Percentiles rank a stretch among this genome's conserved stretches.
Evolutionary conservation across 2,329 filamentous ascomycete species (phyloP).

Genomic region (Fusarium pseudoanthophilum): DNA sequence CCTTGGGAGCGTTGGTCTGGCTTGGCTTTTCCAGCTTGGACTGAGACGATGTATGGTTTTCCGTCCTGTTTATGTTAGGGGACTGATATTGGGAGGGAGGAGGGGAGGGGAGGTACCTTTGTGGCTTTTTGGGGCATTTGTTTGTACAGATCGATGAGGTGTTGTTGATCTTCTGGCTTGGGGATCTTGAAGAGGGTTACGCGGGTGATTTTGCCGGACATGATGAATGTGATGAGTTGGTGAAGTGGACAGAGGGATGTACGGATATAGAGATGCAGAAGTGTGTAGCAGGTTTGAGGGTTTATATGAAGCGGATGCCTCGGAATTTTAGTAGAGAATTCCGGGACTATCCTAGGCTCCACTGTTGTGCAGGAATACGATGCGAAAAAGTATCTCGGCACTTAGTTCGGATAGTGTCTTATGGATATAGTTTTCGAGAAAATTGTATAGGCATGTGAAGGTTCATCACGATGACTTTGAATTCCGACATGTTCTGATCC

Average conservation of each 20-base stretch:
- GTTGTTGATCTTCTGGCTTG: constrained; percentile 46
- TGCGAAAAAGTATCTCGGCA: background rate
- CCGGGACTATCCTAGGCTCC: accelerated
- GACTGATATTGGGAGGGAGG: too few species aligned
- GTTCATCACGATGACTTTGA: accelerated
- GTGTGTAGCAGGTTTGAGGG: accelerated
- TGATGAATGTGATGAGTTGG: background rate
- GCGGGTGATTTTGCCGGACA: constrained; percentile 40
- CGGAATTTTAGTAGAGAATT: background rate
- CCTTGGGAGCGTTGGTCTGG: constrained; percentile 67
- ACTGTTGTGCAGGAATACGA: background rate
- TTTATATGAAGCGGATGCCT: background rate
- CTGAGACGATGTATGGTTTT: constrained; percentile 67
- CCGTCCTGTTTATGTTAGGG: too few species aligned
- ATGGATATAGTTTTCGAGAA: accelerated
- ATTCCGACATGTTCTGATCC: background rate
- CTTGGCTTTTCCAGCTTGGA: constrained; percentile 60
- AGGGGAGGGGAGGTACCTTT: too few species aligned
- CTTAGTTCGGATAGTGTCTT: background rate
- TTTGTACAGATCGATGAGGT: constrained; percentile 48
- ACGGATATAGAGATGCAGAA: background rate
- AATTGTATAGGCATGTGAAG: accelerated
- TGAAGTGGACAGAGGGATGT: background rate
- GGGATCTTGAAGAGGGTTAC: constrained; percentile 55
- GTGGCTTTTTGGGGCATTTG: constrained; percentile 47